Conservation (phyloP, 2,329 filamentous ascomycete species). For the Ophiosphaerella narmari region DNA sequence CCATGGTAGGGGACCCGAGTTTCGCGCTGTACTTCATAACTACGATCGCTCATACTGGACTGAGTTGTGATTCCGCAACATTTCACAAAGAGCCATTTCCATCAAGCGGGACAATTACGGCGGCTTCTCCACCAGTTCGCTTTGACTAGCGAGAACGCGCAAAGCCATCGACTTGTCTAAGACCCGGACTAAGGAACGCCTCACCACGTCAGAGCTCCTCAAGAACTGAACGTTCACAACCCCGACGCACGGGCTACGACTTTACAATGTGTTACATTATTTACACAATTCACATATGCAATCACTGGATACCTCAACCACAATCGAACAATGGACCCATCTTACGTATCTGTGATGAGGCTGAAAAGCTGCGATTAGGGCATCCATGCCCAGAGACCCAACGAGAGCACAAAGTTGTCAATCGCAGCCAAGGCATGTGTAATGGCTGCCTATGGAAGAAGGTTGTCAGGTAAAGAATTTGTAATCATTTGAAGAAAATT, state of each 20-base stretch:
- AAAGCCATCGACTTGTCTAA: not conserved
- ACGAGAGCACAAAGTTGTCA: constrained; percentile 36
- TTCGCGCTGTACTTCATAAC: not conserved
- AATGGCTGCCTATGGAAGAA: constrained; percentile 36
- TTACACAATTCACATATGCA: constrained; percentile 39
- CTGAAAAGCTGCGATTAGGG: constrained; percentile 32
- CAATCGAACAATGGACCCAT: constrained; percentile 31
- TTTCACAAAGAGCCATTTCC: not conserved
- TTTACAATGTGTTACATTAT: constrained; percentile 37
- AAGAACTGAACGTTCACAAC: not conserved
- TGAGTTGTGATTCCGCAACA: no score
- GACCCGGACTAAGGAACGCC: not conserved
- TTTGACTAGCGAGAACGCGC: no score
- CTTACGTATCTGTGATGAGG: constrained; percentile 34
- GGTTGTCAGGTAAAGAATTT: constrained; percentile 13
- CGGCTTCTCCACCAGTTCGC: no score
- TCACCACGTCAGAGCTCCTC: not conserved
- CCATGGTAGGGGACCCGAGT: not conserved
- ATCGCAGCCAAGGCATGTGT: constrained; percentile 39
- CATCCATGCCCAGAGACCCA: constrained; percentile 32
- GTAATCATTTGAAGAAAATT: not conserved
- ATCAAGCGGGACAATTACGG: not conserved
- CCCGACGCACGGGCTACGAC: not conserved
- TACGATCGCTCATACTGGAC: not conserved
- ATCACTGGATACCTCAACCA: constrained; percentile 40